phyloP scores from a whole-genome alignment of 306 rosid genomes.

The Trifolium dubium region DNA sequence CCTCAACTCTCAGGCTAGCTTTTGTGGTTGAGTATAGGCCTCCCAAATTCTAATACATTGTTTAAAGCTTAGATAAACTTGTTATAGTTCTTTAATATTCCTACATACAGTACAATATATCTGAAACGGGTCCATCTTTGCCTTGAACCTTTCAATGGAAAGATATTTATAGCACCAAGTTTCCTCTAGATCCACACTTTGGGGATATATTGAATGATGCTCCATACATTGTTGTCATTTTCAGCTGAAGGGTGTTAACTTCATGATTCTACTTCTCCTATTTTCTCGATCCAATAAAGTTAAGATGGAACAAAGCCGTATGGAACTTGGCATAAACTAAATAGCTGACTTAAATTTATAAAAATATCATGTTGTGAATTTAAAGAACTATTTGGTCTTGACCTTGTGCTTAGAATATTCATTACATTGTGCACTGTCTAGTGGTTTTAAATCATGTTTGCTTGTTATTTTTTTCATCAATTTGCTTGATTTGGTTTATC shows the following conservation, averaged over 20 bases:
- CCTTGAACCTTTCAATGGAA: not conserved
- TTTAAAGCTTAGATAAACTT: constrained; percentile 20
- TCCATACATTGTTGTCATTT: constrained; percentile 32
- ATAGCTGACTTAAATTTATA: constrained; percentile 16
- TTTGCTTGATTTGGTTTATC: constrained; percentile 16
- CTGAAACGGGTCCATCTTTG: not conserved
- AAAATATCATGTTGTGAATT: constrained; percentile 9
- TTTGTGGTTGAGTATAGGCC: no score
- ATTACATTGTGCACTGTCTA: not conserved
- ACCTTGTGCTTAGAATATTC: constrained; percentile 13
- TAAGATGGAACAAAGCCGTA: constrained; percentile 21
- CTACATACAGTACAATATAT: not conserved
- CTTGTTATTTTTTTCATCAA: constrained; percentile 1
- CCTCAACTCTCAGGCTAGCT: no score
- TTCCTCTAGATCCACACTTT: constrained; percentile 10
- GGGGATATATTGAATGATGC: constrained; percentile 4
- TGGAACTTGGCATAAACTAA: constrained; percentile 9
- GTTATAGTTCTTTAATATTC: not conserved
- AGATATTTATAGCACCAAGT: not conserved
- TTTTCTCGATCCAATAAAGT: not conserved
- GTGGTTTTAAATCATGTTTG: constrained; percentile 16
- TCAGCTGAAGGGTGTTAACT: constrained; percentile 16
- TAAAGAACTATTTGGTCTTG: constrained; percentile 27
- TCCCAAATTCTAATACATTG: no score
- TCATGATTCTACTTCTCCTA: constrained; percentile 8